Evolutionary conservation across 179 eudicot species (phyloP).

Genomic region (Patellifolia procumbens): DNA sequence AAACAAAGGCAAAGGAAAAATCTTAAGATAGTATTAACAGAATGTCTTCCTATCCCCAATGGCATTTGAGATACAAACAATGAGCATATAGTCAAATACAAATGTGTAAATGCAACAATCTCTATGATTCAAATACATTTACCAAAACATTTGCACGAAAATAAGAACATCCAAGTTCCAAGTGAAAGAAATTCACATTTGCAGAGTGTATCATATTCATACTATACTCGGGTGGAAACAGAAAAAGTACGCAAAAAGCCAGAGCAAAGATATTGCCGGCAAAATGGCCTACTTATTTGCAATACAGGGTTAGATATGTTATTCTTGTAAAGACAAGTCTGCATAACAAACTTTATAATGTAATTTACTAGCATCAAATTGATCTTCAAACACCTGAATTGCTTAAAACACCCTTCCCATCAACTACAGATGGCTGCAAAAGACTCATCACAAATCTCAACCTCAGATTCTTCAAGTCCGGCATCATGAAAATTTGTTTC

Average conservation of each 20-base stretch:
- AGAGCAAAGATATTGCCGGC: neutral
- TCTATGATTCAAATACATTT: neutral
- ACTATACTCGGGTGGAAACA: neutral
- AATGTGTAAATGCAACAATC: too few relatives aligned
- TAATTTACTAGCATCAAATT: neutral
- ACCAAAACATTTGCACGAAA: constrained; percentile 8
- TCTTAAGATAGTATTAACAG: neutral
- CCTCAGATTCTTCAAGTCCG: neutral
- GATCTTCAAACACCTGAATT: neutral
- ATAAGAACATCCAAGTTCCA: constrained; percentile 6
- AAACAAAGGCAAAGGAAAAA: constrained; percentile 27
- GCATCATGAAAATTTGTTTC: neutral
- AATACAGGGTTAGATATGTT: neutral
- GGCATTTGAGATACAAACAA: too few relatives aligned
- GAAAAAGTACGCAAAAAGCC: neutral
- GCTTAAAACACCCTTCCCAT: neutral
- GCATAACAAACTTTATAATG: neutral
- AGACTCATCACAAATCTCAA: neutral
- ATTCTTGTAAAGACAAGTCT: neutral
- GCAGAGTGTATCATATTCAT: neutral
- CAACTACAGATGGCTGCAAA: neutral
- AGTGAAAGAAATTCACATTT: neutral
- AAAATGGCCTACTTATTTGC: neutral
- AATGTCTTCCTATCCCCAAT: too few relatives aligned
- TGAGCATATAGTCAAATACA: too few relatives aligned